A percentile compares a stretch with the other conserved stretches of the same genome.
phyloP scores from a whole-genome alignment of 768 basidiomycete species.

The Lactarius indigo region DNA sequence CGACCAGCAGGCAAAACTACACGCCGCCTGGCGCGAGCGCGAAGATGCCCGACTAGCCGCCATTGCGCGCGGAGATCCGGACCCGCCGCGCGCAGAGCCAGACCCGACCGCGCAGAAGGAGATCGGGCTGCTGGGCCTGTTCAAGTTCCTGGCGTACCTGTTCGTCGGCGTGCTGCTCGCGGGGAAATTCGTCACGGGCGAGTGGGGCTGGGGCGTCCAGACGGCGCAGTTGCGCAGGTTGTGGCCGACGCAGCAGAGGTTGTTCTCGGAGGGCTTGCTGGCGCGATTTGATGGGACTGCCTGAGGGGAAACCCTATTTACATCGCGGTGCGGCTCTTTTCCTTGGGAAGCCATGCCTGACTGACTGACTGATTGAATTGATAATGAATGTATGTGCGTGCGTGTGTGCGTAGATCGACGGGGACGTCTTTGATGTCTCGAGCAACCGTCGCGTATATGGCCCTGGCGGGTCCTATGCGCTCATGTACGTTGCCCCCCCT shows the following conservation, averaged over 20 bases:
- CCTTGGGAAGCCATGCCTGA: too few species aligned
- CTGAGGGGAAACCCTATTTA: constrained; percentile 68
- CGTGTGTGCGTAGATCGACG: constrained; percentile 61
- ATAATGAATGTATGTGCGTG: too few species aligned
- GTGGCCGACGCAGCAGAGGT: constrained; percentile 58
- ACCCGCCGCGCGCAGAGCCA: constrained; percentile 63
- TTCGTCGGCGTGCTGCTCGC: constrained; percentile 53
- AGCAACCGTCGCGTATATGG: constrained; percentile 74
- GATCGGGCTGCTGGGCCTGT: constrained; percentile 57
- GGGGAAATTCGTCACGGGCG: constrained; percentile 85
- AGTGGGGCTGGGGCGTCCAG: constrained; percentile 75
- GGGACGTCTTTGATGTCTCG: constrained; percentile 92
- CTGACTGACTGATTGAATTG: too few species aligned
- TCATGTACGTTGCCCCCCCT: constrained; percentile 46
- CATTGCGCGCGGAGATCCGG: constrained; percentile 64
- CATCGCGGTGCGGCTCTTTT: constrained; percentile 80
- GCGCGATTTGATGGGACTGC: constrained; percentile 68
- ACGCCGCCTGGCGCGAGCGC: constrained; percentile 63
- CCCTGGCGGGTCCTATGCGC: constrained; percentile 79
- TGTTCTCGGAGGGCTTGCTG: constrained; percentile 74
- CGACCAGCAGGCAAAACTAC: constrained; percentile 55
- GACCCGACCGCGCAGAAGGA: constrained; percentile 71
- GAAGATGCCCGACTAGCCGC: constrained; percentile 70
- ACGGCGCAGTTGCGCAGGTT: constrained; percentile 58
- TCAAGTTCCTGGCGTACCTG: constrained; percentile 65